Evolutionary conservation across 805 yeast species (phyloP).

Genomic region (Kuraishia borneana): DNA sequence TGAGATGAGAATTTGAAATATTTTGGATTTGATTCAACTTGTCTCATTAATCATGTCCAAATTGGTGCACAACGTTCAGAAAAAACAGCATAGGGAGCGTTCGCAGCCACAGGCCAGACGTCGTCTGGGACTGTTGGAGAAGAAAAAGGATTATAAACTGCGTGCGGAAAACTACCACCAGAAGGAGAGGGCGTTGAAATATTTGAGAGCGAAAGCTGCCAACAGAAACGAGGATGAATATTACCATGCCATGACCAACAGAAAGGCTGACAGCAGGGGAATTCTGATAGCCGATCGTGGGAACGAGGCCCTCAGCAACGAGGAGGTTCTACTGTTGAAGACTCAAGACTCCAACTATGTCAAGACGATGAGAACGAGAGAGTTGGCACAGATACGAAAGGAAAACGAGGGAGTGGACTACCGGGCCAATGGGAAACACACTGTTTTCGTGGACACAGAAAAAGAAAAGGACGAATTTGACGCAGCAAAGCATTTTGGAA

Average conservation of each 20-base stretch:
- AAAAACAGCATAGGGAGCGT: constrained; percentile 93
- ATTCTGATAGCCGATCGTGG: constrained; percentile 57
- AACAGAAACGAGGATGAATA: constrained; percentile 89
- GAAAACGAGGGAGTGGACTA: constrained; percentile 37
- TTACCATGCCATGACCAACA: constrained; percentile 82
- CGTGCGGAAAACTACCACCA: constrained; percentile 48
- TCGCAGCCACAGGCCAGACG: constrained; percentile 71
- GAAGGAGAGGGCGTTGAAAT: constrained; percentile 54
- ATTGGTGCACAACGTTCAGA: constrained; percentile 81
- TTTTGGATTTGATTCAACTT: background rate
- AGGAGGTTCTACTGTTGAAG: constrained; percentile 73
- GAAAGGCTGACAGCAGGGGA: constrained; percentile 61
- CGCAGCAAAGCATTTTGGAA: constrained; percentile 57
- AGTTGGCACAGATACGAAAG: constrained; percentile 51
- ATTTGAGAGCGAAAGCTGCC: constrained; percentile 60
- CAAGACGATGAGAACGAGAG: constrained; percentile 63
- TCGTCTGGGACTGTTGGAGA: constrained; percentile 79
- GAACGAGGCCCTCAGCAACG: constrained; percentile 47
- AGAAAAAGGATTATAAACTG: constrained; percentile 71
- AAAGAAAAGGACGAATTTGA: constrained; percentile 45
- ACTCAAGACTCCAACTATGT: constrained; percentile 88
- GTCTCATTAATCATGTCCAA: constrained; percentile 46
- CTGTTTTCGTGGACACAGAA: constrained; percentile 68
- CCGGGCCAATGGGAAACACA: constrained; percentile 61
- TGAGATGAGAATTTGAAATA: background rate